These are phyloP conservation scores for Colletotrichum noveboracense DNA, from an alignment of 2,329 filamentous ascomycete species.

Conservation along the genomic window DNA sequence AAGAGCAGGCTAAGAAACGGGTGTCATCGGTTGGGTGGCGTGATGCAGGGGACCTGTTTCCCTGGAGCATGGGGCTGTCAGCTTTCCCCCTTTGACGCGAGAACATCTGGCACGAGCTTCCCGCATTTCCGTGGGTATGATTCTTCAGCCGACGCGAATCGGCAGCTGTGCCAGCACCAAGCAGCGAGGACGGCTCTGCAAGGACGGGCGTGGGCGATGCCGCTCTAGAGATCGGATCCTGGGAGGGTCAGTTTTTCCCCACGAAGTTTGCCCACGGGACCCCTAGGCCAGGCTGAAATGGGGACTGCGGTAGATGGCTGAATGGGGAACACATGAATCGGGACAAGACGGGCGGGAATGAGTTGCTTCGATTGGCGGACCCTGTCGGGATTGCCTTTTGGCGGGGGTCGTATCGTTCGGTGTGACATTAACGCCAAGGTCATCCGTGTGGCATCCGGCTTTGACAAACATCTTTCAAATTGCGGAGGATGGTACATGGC, in stretches of 20 bases:
- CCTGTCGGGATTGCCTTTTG: background rate
- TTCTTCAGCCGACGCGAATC: background rate
- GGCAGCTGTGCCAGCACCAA: background rate
- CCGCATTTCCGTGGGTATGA: background rate
- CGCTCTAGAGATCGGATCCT: background rate
- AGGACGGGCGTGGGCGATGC: background rate
- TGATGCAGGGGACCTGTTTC: background rate
- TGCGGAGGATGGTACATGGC: background rate
- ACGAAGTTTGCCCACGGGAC: background rate
- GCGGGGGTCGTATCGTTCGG: background rate
- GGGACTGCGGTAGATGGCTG: conserved; percentile 1
- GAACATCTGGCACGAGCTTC: background rate
- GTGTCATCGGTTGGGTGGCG: background rate
- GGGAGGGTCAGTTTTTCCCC: background rate
- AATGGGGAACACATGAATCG: background rate
- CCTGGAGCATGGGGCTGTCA: background rate
- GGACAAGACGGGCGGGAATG: background rate
- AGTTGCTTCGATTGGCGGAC: conserved; percentile 9
- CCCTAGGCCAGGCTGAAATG: background rate
- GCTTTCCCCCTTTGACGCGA: background rate
- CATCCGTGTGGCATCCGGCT: background rate
- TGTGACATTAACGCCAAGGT: background rate
- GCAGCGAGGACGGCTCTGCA: background rate
- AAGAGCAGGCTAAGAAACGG: background rate
- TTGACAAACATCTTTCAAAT: background rate